Percentiles rank a stretch among this genome's conserved stretches.
These are phyloP conservation scores for Parietaria judaica DNA, from an alignment of 306 rosid species.

Conservation along the genomic window DNA sequence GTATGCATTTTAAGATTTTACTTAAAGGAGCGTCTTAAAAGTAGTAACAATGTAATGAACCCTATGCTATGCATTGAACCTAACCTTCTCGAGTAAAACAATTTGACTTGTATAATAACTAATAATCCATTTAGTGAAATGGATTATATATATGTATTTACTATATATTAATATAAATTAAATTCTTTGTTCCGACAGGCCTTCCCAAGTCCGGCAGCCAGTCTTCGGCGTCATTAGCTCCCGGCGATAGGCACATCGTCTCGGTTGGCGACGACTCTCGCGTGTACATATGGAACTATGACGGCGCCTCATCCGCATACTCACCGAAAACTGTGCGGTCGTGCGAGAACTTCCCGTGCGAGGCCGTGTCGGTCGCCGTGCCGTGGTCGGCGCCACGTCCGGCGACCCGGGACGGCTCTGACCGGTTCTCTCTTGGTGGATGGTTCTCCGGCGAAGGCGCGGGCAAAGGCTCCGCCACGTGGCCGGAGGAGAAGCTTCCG, in stretches of 20 bases:
- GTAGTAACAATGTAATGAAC: no score
- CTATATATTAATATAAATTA: neutral
- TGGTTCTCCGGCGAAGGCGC: conserved; percentile 61
- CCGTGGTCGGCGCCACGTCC: conserved; percentile 47
- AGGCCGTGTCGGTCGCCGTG: conserved; percentile 63
- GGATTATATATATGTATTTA: neutral
- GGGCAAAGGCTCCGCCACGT: conserved; percentile 54
- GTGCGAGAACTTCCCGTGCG: conserved; percentile 59
- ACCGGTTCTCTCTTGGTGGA: conserved; percentile 44
- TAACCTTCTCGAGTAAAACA: conserved; percentile 5
- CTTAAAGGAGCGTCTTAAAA: no score
- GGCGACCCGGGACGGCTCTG: conserved; percentile 23
- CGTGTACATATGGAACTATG: conserved; percentile 64
- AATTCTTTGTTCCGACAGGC: conserved; percentile 29
- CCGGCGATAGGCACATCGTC: conserved; percentile 50
- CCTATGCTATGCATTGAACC: conserved; percentile 11
- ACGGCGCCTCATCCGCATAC: conserved; percentile 12
- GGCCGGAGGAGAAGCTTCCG: conserved; percentile 92
- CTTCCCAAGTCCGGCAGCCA: conserved; percentile 72
- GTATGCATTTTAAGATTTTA: no score
- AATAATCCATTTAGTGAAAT: no score
- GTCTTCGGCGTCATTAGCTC: conserved; percentile 59
- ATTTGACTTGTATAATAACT: neutral
- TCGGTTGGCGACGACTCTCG: conserved; percentile 74
- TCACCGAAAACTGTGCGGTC: conserved; percentile 40